Evolutionary conservation across 2,329 filamentous ascomycete species (phyloP), one percentile per base, ranked within the genome.

Genomic region (Pseudocercospora macadamiae): DNA sequence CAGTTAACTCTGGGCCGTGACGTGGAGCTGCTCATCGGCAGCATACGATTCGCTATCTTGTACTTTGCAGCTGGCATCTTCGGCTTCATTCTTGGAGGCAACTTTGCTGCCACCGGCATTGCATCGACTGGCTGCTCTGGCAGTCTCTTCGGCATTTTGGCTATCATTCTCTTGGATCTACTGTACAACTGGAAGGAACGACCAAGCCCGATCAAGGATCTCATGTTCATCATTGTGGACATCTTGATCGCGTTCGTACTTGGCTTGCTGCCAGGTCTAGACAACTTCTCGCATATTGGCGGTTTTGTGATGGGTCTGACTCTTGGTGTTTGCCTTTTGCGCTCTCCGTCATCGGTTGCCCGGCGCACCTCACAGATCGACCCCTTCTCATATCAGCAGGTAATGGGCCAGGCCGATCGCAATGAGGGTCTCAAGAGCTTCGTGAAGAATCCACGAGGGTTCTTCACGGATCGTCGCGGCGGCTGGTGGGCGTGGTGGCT

Each of bases 401-500:
- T 65, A 30, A 34, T 21, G 47, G 42, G 61, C 19, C 55, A 45
- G 21, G 54, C 61, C 12, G 51, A 65, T 19, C 58, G 56, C 47
- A 60, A 65, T n/a, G 63, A 66, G 3, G 68, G 70, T 21, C 59
- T 82, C 1, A 69, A 71, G 10, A 74, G 69, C 14, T 83, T 84
- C 64, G 71, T 77, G 21, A 80, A 79, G 62, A 71, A 79, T 54
- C 82, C 82, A 0, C 64, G 84, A 0, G 87, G 86, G 4, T 97
- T 97, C 76, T 97, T 97, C 79, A 93, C 93, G 73, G 91, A 91
- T 18, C 85, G 95, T 16, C 96, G 96, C 74, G 89, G 90, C 19
- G 81, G 96, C 6, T 99, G 95, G 95, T 99, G 95, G 95, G 89
- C 80, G 4, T 99, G 95, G 95, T 97, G 93, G 93, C 76, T 96